Evolutionary conservation across 352 stramenopile genomes (phyloP), one percentile per base, ranked within the genome.

Genomic region (Phytophthora brassicae): DNA sequence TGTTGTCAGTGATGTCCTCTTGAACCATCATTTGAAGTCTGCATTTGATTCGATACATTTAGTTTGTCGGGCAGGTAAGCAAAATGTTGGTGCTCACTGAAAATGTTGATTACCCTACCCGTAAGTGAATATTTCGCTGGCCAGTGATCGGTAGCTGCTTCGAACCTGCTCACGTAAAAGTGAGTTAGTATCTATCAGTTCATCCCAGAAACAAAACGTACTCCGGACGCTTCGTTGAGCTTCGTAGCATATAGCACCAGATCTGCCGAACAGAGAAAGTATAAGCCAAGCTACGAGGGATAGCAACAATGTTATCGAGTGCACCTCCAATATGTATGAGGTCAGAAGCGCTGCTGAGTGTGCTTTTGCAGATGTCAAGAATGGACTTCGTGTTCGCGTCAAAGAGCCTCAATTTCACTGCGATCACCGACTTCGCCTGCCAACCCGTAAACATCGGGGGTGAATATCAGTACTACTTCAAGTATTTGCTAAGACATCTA

Each of bases 1-100:
- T 60, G 17, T 70, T 17, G 24, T 77, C 60, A 22, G 74, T 59
- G 2, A 49, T 31, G 6, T 72, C 66, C 26, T 53, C 56, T 78
- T 92, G 81, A 5, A 90, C 41, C 28, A 84, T 61, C 17, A 82
- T 26, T 64, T 93, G 81, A 38, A 93, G 64, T 9, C 82, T 93
- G 44, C 12, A 47, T 43, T 42, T 39, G 29, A n/a, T 48, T 56
- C 29, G n/a, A 51, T 24, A 61, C 26, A n/a, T n/a, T n/a, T n/a
- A n/a, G 26, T 17, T 49, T 23, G 16, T 26, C 50, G 28, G 28
- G 24, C 17, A 8, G 39, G 17, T 55, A 17, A 23, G 23, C 9
- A 38, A 33, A n/a, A 8, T 31, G 26, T 44, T 23, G 12, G 38
- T 44, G 38, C 19, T 44, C 38, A 35, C 11, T 13, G 16, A 28